These are phyloP conservation scores for Pestalotiopsis sp. DNA, from an alignment of 2,329 filamentous ascomycete species.

Conservation along the genomic window DNA sequence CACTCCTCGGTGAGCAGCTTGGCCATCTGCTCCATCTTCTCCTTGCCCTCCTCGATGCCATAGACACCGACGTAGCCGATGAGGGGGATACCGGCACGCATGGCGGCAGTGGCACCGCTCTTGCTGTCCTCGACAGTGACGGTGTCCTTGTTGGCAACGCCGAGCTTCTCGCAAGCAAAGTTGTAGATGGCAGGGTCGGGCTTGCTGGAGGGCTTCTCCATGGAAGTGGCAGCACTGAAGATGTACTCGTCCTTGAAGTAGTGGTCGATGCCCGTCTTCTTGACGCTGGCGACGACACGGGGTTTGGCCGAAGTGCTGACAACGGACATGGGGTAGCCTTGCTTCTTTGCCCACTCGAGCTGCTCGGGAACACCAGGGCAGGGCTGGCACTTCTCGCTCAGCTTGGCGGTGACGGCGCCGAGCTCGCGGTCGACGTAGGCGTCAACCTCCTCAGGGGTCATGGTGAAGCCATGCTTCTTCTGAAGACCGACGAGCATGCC, in stretches of 20 bases:
- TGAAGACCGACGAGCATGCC: slow-evolving; percentile 73
- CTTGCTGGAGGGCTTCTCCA: slow-evolving; percentile 71
- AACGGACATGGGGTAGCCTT: slow-evolving; percentile 68
- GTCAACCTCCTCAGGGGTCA: slow-evolving; percentile 64
- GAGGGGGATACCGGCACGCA: slow-evolving; percentile 69
- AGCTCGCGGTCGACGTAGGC: slow-evolving; percentile 69
- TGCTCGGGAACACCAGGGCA: slow-evolving; percentile 62
- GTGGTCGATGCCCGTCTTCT: slow-evolving; percentile 69
- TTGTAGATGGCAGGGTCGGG: slow-evolving; percentile 77
- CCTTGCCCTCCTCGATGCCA: slow-evolving; percentile 41
- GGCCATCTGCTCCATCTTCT: slow-evolving; percentile 60
- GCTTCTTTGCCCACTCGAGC: slow-evolving; percentile 59
- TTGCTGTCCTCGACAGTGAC: slow-evolving; percentile 76
- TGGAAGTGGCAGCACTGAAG: slow-evolving; percentile 71
- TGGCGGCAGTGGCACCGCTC: slow-evolving; percentile 70
- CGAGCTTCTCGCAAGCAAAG: slow-evolving; percentile 66
- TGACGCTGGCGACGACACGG: slow-evolving; percentile 68
- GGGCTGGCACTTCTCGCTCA: slow-evolving; percentile 62
- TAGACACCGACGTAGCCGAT: slow-evolving; percentile 72
- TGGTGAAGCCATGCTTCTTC: slow-evolving; percentile 68
- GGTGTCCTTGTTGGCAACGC: slow-evolving; percentile 65
- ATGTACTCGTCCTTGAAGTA: slow-evolving; percentile 70
- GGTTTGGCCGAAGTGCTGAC: slow-evolving; percentile 71
- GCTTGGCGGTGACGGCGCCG: slow-evolving; percentile 69
- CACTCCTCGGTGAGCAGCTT: slow-evolving; percentile 53